phyloP scores from a whole-genome alignment of 2,329 filamentous ascomycete genomes.

The Diaporthe sp. region DNA sequence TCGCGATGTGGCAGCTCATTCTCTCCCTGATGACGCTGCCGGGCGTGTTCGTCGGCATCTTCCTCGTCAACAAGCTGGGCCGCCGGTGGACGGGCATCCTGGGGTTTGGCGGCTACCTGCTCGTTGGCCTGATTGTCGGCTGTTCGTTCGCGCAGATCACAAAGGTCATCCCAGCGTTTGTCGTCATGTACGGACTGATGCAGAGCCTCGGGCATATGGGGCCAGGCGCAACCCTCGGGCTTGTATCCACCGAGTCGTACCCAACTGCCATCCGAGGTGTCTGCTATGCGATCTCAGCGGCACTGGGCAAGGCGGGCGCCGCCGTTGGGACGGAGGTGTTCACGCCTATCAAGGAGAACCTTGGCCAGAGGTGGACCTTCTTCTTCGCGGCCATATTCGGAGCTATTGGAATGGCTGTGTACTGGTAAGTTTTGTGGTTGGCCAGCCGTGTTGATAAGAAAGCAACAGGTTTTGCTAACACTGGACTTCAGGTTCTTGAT shows the following conservation, averaged over 20 bases:
- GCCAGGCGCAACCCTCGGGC: conserved; percentile 64
- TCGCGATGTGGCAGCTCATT: conserved; percentile 64
- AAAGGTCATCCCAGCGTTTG: conserved; percentile 63
- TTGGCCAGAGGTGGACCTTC: conserved; percentile 65
- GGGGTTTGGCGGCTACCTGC: conserved; percentile 63
- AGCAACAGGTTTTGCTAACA: not conserved
- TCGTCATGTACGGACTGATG: conserved; percentile 67
- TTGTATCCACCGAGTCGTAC: conserved; percentile 65
- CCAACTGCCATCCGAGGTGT: conserved; percentile 66
- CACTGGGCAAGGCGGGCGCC: conserved; percentile 65
- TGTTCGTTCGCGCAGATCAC: conserved; percentile 62
- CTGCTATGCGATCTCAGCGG: conserved; percentile 65
- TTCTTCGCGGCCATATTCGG: conserved; percentile 66
- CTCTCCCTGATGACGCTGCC: conserved; percentile 60
- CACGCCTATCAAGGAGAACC: conserved; percentile 59
- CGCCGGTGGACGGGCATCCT: conserved; percentile 65
- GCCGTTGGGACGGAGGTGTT: conserved; percentile 66
- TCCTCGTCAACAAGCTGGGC: conserved; percentile 62
- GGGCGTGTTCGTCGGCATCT: conserved; percentile 64
- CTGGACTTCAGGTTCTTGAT: conserved; percentile 55
- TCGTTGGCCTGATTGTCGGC: conserved; percentile 67
- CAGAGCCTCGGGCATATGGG: conserved; percentile 64
- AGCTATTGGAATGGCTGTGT: conserved; percentile 61
- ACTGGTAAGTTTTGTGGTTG: conserved; percentile 40
- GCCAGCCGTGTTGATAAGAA: not conserved